phyloP scores from a whole-genome alignment of 2,329 filamentous ascomycete genomes.

The Fusarium sp. region DNA sequence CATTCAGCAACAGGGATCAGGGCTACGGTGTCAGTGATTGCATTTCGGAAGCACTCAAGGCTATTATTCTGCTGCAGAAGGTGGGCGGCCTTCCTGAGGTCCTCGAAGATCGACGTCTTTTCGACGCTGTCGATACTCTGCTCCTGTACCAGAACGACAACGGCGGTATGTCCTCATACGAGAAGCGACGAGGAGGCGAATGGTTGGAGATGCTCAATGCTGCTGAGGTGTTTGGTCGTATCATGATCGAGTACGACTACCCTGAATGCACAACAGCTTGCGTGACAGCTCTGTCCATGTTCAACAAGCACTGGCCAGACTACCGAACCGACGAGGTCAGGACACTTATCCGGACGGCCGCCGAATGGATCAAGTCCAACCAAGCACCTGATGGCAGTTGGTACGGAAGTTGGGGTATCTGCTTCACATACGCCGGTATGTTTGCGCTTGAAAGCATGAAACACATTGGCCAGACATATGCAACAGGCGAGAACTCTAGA shows the following conservation, averaged over 20 bases:
- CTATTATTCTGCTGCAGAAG: conserved; percentile 84
- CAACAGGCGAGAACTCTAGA: conserved; percentile 73
- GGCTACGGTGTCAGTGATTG: conserved; percentile 97
- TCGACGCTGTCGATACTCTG: conserved; percentile 89
- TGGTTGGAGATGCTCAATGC: conserved; percentile 88
- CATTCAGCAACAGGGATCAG: conserved; percentile 90
- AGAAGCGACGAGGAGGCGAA: conserved; percentile 79
- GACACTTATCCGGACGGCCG: conserved; percentile 74
- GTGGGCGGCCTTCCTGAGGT: conserved; percentile 77
- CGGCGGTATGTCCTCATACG: conserved; percentile 91
- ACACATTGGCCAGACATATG: conserved; percentile 82
- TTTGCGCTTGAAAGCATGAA: conserved; percentile 90
- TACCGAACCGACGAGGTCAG: conserved; percentile 82
- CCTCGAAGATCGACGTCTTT: conserved; percentile 78
- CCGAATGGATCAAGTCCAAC: conserved; percentile 81
- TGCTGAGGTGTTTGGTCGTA: conserved; percentile 93
- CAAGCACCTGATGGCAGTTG: conserved; percentile 88
- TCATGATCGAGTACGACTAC: conserved; percentile 99
- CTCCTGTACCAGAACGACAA: conserved; percentile 88
- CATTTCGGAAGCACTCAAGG: conserved; percentile 88
- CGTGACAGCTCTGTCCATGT: conserved; percentile 85
- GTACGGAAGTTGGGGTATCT: conserved; percentile 98
- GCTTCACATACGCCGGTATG: conserved; percentile 97
- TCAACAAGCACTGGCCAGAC: conserved; percentile 80
- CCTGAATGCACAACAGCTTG: conserved; percentile 97